Evolutionary conservation across 2,329 filamentous ascomycete genomes (phyloP), one percentile per base, ranked within the genome.

Genomic region (Emergomyces orientalis): DNA sequence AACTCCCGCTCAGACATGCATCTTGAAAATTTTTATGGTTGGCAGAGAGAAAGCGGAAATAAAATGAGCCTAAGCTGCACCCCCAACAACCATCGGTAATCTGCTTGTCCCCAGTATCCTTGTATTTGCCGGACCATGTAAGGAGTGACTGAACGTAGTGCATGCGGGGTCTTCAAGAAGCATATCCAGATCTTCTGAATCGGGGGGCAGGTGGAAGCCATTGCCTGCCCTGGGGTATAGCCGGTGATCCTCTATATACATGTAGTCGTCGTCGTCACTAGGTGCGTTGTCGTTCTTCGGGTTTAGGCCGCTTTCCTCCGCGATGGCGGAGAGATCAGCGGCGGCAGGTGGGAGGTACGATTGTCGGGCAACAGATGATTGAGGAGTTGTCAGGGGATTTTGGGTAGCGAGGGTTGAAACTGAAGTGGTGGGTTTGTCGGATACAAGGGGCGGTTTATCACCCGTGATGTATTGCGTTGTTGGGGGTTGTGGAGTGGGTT

Each of bases 211-310:
- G 30, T 78, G 81, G 34, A 88, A 76, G 1, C 86, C 86, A 62
- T 86, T 80, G 1, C 86, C 86, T 7, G 86, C 78, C 65, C 81
- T 82, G 0, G 86, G 86, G 67, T 88, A 88, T 52, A 86, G 79
- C 34, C 83, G 80, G 68, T 86, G 84, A 55, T 82, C 81, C 43
- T 78, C 76, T 56, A 84, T 80, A 64, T 82, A 80, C n/a, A 77
- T 74, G 55, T 79, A 79, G 49, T 75, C 51, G 27, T 67, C 71
- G 37, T 66, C 67, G 47, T 65, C 64, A 41, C 41, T 59, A 9
- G 27, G 7, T 30, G 8, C 27, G 17, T 59, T n/a, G 17, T 37
- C 27, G 17, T 22, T 13, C 11, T 14, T 56, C 39, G 19, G 13
- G 32, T 7, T 11, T 56, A 39, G 37, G 59, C 55, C 25, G 45